These are phyloP conservation scores for Camelina sativa DNA, from an alignment of 345 rosid species.

Conservation along the genomic window DNA sequence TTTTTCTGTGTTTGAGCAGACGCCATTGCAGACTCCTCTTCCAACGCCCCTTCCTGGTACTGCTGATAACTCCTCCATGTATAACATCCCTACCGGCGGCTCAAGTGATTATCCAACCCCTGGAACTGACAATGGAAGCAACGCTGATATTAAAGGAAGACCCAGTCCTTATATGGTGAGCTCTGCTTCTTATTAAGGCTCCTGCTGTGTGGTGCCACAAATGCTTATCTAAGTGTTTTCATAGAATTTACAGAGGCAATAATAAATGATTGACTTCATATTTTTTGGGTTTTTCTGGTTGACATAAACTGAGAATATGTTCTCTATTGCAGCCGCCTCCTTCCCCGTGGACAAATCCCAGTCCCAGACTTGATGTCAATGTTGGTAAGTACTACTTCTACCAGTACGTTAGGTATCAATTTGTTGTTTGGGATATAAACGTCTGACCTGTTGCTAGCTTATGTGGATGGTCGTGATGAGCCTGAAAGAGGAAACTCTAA, in stretches of 20 bases:
- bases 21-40: slow-evolving; percentile 85
- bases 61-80: slow-evolving; percentile 79
- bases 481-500: slow-evolving; percentile 73
- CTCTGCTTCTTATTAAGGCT: background rate
- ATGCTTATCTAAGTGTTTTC: slow-evolving; percentile 4
- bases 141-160: slow-evolving; percentile 71
- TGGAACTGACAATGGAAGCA: slow-evolving; percentile 61
- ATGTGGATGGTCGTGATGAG: slow-evolving; percentile 92
- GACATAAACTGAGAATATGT: slow-evolving; percentile 7
- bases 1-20: slow-evolving; percentile 50
- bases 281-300: background rate
- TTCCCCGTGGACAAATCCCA: slow-evolving; percentile 84
- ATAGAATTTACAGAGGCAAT: background rate
- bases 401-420: slow-evolving; percentile 13
- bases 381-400: slow-evolving; percentile 68
- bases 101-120: slow-evolving; percentile 87
- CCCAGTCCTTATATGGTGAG: slow-evolving; percentile 86
- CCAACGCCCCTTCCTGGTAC: slow-evolving; percentile 83
- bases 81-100: slow-evolving; percentile 95
- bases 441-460: slow-evolving; percentile 58
- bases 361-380: slow-evolving; percentile 95
- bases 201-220: background rate
- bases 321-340: slow-evolving; percentile 71
- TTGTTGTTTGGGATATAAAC: slow-evolving; percentile 32
- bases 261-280: background rate